A percentile compares a stretch with the other conserved stretches of the same genome.
Conservation (phyloP, 2,329 filamentous ascomycete genomes). For the Uncinocarpus reesii region DNA sequence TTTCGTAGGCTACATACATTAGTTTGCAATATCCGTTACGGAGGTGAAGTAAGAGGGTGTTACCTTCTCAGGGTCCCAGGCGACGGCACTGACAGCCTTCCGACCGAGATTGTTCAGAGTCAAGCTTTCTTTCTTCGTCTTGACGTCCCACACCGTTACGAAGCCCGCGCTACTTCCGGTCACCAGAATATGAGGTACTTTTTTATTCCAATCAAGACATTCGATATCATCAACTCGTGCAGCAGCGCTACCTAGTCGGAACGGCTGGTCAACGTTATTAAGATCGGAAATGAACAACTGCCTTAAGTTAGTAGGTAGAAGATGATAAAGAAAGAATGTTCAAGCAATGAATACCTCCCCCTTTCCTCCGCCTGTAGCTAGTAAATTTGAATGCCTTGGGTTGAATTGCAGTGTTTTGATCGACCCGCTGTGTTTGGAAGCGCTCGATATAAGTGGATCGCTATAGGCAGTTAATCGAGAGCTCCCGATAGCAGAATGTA, state of each 20-base stretch:
- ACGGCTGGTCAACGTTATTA: slow-evolving; percentile 78
- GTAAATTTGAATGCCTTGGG: slow-evolving; percentile 75
- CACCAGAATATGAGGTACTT: slow-evolving; percentile 89
- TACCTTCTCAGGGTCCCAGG: slow-evolving; percentile 88
- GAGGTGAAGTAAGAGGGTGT: not conserved
- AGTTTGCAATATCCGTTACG: not conserved
- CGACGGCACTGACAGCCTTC: slow-evolving; percentile 88
- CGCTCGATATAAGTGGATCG: slow-evolving; percentile 75
- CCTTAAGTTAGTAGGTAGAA: slow-evolving; percentile 13
- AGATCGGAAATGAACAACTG: slow-evolving; percentile 85
- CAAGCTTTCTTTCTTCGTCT: slow-evolving; percentile 93
- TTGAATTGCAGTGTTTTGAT: slow-evolving; percentile 98
- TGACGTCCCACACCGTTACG: slow-evolving; percentile 96
- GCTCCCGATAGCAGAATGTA: not conserved
- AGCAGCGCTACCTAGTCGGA: slow-evolving; percentile 75
- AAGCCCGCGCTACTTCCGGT: slow-evolving; percentile 89
- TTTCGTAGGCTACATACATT: slow-evolving; percentile 57
- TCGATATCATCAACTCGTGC: slow-evolving; percentile 92
- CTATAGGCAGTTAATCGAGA: slow-evolving; percentile 23
- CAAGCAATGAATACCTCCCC: slow-evolving; percentile 51
- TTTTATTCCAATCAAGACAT: slow-evolving; percentile 96
- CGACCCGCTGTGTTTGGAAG: slow-evolving; percentile 79
- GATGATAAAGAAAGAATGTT: not conserved
- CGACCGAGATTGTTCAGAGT: slow-evolving; percentile 82
- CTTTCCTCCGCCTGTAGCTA: slow-evolving; percentile 86